Evolutionary conservation across 2,329 filamentous ascomycete species (phyloP).

Genomic region (Alternaria arbusti): DNA sequence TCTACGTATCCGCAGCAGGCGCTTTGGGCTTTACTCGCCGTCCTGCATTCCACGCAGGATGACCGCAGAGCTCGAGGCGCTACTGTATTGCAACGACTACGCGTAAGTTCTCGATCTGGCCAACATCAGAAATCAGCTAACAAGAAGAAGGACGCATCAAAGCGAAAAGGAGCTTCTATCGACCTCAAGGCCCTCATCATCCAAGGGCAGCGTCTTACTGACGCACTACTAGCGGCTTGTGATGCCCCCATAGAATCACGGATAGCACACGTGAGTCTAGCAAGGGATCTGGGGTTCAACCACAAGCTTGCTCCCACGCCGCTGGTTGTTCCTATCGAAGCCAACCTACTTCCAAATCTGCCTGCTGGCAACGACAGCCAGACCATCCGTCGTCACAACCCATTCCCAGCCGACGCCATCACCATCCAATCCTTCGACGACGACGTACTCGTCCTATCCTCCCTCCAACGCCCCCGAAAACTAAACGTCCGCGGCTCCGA

Average conservation of each 20-base stretch:
- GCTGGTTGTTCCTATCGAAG: conserved; percentile 88
- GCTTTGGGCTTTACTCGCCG: conserved; percentile 87
- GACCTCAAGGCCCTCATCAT: conserved; percentile 76
- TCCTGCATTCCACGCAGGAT: conserved; percentile 78
- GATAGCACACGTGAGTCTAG: conserved; percentile 75
- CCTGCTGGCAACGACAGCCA: conserved; percentile 74
- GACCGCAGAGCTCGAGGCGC: conserved; percentile 67
- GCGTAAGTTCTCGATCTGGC: conserved; percentile 27
- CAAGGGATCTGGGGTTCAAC: conserved; percentile 80
- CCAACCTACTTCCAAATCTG: conserved; percentile 80
- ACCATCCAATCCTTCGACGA: conserved; percentile 83
- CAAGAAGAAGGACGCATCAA: conserved; percentile 57
- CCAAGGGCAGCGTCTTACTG: conserved; percentile 81
- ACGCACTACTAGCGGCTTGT: conserved; percentile 81
- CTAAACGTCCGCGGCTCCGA: conserved; percentile 88
- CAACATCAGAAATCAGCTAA: conserved; percentile 35
- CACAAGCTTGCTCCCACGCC: conserved; percentile 81
- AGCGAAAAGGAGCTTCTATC: conserved; percentile 58
- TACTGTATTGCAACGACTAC: conserved; percentile 51
- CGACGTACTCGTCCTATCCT: conserved; percentile 87
- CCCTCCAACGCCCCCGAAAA: conserved; percentile 89
- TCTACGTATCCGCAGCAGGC: conserved; percentile 87
- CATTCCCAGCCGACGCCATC: conserved; percentile 85
- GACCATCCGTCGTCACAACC: conserved; percentile 73
- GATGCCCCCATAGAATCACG: conserved; percentile 77